Evolutionary conservation across 495 filamentous ascomycete genomes (phyloP).

Genomic region (Neurospora africana): DNA sequence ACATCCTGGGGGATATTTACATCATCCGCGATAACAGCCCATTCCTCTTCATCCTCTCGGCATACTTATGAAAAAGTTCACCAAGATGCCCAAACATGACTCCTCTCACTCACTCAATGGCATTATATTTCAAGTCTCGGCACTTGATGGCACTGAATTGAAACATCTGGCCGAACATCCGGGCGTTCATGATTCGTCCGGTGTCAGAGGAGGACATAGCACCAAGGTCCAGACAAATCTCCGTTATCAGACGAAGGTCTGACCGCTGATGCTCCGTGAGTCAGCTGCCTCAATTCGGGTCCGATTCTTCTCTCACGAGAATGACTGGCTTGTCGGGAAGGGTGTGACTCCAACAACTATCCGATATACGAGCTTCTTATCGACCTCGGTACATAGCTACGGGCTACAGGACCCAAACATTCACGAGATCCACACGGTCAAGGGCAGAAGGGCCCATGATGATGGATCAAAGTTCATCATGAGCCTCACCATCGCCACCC

Average conservation of each 20-base stretch:
- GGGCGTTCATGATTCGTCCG: background rate
- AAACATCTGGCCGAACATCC: background rate
- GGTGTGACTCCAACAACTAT: background rate
- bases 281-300: background rate
- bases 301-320: background rate
- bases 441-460: background rate
- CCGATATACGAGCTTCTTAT: background rate
- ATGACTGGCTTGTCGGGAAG: background rate
- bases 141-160: background rate
- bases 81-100: background rate
- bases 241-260: background rate
- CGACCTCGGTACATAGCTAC: background rate
- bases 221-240: background rate
- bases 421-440: background rate
- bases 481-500: background rate
- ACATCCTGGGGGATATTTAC: background rate
- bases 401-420: background rate
- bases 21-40: background rate
- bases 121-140: background rate
- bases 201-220: background rate
- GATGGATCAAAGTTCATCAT: slow-evolving; percentile 26
- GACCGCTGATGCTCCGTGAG: background rate
- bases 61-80: background rate
- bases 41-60: background rate
- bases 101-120: background rate